These are phyloP conservation scores for Talaromyces sp. DNA, from an alignment of 2,329 filamentous ascomycete species.

Conservation along the genomic window DNA sequence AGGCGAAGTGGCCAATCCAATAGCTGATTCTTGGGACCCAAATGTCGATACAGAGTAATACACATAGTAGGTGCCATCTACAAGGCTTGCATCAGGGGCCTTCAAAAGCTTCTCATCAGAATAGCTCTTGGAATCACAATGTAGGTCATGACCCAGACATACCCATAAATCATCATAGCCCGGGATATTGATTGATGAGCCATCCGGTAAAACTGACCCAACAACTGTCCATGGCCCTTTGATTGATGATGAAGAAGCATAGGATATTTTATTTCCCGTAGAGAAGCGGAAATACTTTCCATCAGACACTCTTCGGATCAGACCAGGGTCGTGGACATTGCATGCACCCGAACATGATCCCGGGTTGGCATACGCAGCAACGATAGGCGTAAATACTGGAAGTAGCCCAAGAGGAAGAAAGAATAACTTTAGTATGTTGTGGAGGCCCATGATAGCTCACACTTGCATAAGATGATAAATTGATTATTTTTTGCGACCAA, in stretches of 20 bases:
- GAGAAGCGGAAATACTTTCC: constrained; percentile 54
- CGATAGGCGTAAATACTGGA: not conserved
- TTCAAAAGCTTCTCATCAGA: not conserved
- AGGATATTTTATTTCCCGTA: constrained; percentile 49
- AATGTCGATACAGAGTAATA: constrained; percentile 28
- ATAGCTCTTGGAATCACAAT: not conserved
- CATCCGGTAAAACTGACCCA: constrained; percentile 46
- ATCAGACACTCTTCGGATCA: constrained; percentile 48
- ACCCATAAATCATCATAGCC: not conserved
- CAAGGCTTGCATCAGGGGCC: not conserved
- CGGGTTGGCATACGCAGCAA: not conserved
- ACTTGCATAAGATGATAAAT: not conserved
- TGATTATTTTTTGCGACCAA: not conserved
- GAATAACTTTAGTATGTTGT: not conserved
- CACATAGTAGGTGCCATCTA: not conserved
- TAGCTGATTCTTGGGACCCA: constrained; percentile 59
- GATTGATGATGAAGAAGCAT: constrained; percentile 47
- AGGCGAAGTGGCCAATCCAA: constrained; percentile 55
- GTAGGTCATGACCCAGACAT: not conserved
- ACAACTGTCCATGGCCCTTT: constrained; percentile 51
- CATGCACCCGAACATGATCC: constrained; percentile 32
- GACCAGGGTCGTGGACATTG: constrained; percentile 46
- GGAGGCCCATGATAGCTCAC: not conserved
- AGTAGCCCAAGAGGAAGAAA: not conserved
- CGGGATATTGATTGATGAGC: not conserved